Conservation (phyloP, 225 moss, liverwort and hornwort genomes). For the Lunularia cruciata region DNA sequence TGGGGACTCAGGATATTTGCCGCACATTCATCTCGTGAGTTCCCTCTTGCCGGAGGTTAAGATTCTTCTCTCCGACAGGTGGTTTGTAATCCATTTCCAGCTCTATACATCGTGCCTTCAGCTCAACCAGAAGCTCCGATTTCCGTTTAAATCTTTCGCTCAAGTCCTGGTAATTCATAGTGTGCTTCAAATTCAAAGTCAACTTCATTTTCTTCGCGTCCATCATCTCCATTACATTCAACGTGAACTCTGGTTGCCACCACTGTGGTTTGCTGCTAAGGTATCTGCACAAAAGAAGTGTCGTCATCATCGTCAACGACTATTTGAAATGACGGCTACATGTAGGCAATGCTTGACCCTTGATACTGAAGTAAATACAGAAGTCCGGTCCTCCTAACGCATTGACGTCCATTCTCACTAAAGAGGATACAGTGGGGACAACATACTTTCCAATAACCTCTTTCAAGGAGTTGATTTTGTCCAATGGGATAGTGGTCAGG, state of each 20-base stretch:
- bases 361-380: background rate
- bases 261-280: conserved; percentile 59
- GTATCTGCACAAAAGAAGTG: conserved; percentile 58
- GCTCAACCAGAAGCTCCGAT: conserved; percentile 65
- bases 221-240: conserved; percentile 63
- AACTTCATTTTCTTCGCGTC: conserved; percentile 71
- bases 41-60: conserved; percentile 16
- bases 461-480: conserved; percentile 67
- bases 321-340: no score
- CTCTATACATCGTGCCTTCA: conserved; percentile 57
- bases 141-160: conserved; percentile 68
- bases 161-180: conserved; percentile 79
- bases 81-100: conserved; percentile 63
- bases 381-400: no score
- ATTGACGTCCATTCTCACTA: no score
- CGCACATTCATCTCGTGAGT: conserved; percentile 9
- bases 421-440: no score
- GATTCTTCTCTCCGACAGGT: conserved; percentile 60
- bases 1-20: background rate
- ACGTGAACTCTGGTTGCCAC: conserved; percentile 48
- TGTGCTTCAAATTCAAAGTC: conserved; percentile 62
- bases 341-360: no score
- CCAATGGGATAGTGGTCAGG: conserved; percentile 58
- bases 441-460: conserved; percentile 68
- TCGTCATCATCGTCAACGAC: no score